These are phyloP conservation scores for Euphrasia confusa DNA, from an alignment of 257 asterid genomes.

Conservation along the genomic window DNA sequence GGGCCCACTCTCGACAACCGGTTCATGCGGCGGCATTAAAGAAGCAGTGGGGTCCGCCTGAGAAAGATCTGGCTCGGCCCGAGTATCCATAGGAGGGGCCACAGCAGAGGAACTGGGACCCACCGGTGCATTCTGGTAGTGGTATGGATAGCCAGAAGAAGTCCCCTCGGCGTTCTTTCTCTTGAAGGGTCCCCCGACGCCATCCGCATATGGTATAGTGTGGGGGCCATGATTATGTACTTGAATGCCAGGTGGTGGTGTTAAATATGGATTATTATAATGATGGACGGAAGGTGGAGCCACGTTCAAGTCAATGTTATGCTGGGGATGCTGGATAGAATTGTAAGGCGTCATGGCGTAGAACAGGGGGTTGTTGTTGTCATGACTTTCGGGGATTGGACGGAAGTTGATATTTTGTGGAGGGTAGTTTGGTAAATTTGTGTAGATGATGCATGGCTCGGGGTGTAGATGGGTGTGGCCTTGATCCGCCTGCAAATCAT, in stretches of 20 bases:
- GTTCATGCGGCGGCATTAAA: conserved; percentile 21
- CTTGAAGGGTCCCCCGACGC: conserved; percentile 46
- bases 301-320: conserved; percentile 35
- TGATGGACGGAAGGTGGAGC: conserved; percentile 49
- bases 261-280: conserved; percentile 50
- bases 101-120: conserved; percentile 60
- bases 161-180: conserved; percentile 46
- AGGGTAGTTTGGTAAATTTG: conserved; percentile 45
- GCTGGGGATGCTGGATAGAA: conserved; percentile 38
- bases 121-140: conserved; percentile 36
- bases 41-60: conserved; percentile 26
- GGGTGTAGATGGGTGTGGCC: conserved; percentile 50
- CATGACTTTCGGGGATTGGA: conserved; percentile 56
- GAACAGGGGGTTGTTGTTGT: conserved; percentile 38
- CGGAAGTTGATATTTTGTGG: conserved; percentile 40
- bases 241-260: conserved; percentile 46
- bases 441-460: conserved; percentile 54
- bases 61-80: conserved; percentile 36
- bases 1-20: conserved; percentile 28
- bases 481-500: conserved; percentile 51
- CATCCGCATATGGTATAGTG: conserved; percentile 28
- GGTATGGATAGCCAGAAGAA: conserved; percentile 25
- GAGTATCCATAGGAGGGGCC: conserved; percentile 9
- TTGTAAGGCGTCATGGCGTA: conserved; percentile 41
- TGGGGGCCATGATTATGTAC: conserved; percentile 18